Percentiles rank a stretch among this genome's conserved stretches.
phyloP scores from a whole-genome alignment of 108 stramenopile species.

The Mediolabrus comicus region DNA sequence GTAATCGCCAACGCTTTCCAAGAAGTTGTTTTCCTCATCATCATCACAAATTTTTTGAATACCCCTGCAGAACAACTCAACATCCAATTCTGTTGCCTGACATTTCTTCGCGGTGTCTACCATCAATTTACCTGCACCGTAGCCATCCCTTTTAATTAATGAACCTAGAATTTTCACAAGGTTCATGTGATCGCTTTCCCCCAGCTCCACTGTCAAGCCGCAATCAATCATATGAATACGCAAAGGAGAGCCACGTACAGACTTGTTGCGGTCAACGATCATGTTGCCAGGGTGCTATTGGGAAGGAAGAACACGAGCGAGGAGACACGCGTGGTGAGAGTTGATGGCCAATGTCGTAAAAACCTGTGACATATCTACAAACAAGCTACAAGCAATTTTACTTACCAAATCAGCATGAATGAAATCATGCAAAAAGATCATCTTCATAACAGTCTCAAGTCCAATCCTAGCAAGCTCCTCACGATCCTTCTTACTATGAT shows the following conservation, averaged over 20 bases:
- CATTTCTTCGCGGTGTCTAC: constrained; percentile 77
- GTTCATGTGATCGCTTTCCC: constrained; percentile 78
- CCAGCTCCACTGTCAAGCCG: constrained; percentile 86
- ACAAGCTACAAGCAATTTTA: not conserved
- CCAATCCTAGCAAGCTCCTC: constrained; percentile 72
- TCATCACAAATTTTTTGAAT: constrained; percentile 71
- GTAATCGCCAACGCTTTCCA: constrained; percentile 89
- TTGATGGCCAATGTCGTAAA: too few relatives aligned
- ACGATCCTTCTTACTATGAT: constrained; percentile 51
- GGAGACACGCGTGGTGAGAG: not conserved
- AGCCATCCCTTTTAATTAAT: constrained; percentile 80
- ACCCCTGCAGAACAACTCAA: constrained; percentile 75
- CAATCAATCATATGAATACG: constrained; percentile 75
- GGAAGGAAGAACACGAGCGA: not conserved
- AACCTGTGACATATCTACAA: not conserved
- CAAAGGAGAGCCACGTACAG: constrained; percentile 51
- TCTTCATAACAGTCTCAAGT: constrained; percentile 79
- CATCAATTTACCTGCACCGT: constrained; percentile 80
- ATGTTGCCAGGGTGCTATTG: constrained; percentile 68
- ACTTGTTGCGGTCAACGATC: constrained; percentile 57
- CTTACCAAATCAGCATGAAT: constrained; percentile 82
- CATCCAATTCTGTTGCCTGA: constrained; percentile 63
- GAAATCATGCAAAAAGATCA: constrained; percentile 85
- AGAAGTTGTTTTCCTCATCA: constrained; percentile 75
- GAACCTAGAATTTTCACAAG: constrained; percentile 83